A percentile compares a stretch with the other conserved stretches of the same genome.
phyloP scores from a whole-genome alignment of 805 yeast species.

The Saccharomycopsis sp. region DNA sequence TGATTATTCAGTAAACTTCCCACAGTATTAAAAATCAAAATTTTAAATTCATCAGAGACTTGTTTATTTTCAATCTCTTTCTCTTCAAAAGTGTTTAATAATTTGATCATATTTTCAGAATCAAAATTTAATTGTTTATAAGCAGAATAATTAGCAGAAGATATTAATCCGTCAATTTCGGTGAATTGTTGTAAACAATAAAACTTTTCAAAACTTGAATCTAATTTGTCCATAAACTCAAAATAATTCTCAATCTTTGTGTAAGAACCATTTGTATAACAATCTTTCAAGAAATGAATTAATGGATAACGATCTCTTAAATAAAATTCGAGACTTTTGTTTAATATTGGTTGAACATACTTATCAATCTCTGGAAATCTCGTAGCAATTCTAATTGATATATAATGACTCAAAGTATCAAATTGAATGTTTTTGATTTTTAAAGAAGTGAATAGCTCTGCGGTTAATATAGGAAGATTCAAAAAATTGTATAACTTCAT shows the following conservation, averaged over 20 bases:
- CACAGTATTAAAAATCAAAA: conserved; percentile 8
- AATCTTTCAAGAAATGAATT: conserved; percentile 5
- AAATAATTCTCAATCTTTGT: conserved; percentile 16
- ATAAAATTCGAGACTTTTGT: conserved; percentile 6
- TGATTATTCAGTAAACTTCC: not conserved
- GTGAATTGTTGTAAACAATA: conserved; percentile 1
- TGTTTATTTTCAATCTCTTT: not conserved
- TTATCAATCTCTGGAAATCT: conserved; percentile 7
- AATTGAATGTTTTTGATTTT: conserved; percentile 13
- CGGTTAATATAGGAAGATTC: conserved; percentile 2
- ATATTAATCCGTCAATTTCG: not conserved
- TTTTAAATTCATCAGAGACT: not conserved
- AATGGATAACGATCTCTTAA: conserved; percentile 3
- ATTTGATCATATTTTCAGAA: conserved; percentile 6
- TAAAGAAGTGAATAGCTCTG: conserved; percentile 4
- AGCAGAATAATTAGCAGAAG: not conserved
- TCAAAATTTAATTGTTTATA: conserved; percentile 4
- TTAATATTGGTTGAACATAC: not conserved
- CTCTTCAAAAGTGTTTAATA: not conserved
- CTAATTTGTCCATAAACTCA: conserved; percentile 11
- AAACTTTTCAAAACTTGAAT: conserved; percentile 11
- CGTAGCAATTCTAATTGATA: conserved; percentile 9
- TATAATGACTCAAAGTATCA: conserved; percentile 15
- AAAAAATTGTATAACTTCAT: conserved; percentile 13
- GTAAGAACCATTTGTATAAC: conserved; percentile 11